Evolutionary conservation across 371 early-diverging fungal genomes (phyloP).

Genomic region (Thermomucor indicae-seudaticae): DNA sequence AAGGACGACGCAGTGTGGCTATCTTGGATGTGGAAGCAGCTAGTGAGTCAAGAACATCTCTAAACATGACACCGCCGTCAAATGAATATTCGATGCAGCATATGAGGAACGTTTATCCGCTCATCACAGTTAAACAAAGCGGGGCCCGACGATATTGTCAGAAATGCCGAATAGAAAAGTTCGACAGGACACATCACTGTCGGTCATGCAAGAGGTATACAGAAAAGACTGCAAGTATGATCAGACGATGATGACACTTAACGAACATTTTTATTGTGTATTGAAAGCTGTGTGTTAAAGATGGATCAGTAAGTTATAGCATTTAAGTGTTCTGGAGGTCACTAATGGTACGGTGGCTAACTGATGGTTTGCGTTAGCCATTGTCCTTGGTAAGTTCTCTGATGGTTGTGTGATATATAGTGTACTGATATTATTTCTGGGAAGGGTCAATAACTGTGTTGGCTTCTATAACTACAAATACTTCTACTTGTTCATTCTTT

Average conservation of each 20-base stretch:
- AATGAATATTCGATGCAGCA: background rate
- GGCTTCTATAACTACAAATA: conserved; percentile 67
- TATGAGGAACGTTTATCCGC: conserved; percentile 7
- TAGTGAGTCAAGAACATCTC: conserved; percentile 11
- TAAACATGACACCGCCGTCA: conserved; percentile 10
- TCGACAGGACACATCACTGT: conserved; percentile 68
- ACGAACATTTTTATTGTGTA: background rate
- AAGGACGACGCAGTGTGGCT: conserved; percentile 9
- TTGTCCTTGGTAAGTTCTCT: conserved; percentile 46
- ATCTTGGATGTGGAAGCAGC: conserved; percentile 17
- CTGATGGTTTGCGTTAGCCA: conserved; percentile 27
- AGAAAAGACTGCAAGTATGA: background rate
- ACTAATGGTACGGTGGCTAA: background rate
- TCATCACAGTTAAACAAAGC: conserved; percentile 51
- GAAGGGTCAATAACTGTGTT: conserved; percentile 69
- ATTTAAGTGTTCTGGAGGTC: background rate
- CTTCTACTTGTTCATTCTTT: conserved; percentile 63
- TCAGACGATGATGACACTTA: background rate
- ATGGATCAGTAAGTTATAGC: conserved; percentile 65
- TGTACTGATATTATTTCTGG: conserved; percentile 14
- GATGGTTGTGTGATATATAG: background rate
- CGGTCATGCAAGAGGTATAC: conserved; percentile 41
- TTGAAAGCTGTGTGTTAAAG: conserved; percentile 50
- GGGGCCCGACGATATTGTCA: conserved; percentile 55
- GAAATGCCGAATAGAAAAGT: conserved; percentile 61